Evolutionary conservation across 2,329 filamentous ascomycete genomes (phyloP), one percentile per base, ranked within the genome.

Genomic region (Sporothrix sp.): DNA sequence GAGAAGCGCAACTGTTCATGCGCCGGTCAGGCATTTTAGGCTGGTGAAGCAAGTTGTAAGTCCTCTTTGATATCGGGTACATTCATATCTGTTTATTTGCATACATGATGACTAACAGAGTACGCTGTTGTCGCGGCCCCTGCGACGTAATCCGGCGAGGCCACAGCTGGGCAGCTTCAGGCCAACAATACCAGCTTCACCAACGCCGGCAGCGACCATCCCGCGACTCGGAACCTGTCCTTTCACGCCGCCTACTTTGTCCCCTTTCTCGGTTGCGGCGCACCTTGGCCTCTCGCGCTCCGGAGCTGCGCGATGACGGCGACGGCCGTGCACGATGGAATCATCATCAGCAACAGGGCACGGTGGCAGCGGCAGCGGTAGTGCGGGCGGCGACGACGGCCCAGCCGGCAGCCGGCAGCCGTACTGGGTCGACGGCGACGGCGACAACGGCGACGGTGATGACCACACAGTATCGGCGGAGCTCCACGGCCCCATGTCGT

Each of bases 401-500:
- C 73, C 54, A 55, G 63, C 38, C 44, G 18, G 9, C 23, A 35
- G n/a, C n/a, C n/a, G 35, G 23, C 20, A 20, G 13, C 35, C 43
- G 13, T 39, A 38, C 25, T 38, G 44, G 6, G 35, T 33, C 11
- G 23, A 21, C 6, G 16, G 39, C 14, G 25, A 35, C 13, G 14
- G 32, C 48, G 62, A 65, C 47, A 56, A 79, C 35, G 36, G 28
- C 14, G 45, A 23, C 9, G 28, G 10, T 14, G 27, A 35, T 6
- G 23, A 13, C 20, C 35, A 40, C 46, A 68, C 38, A 71, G 78
- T 43, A 79, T 50, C 48, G 84, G 61, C 71, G 50, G 25, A 28
- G 25, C 10, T 28, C 25, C 6, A 10, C 25, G 25, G 25, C 43
- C 70, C 74, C 25, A 67, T 85, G 48, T 84, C 83, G 30, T 88